Conservation (phyloP, 2,329 filamentous ascomycete genomes). For the Nigrospora oryzae region DNA sequence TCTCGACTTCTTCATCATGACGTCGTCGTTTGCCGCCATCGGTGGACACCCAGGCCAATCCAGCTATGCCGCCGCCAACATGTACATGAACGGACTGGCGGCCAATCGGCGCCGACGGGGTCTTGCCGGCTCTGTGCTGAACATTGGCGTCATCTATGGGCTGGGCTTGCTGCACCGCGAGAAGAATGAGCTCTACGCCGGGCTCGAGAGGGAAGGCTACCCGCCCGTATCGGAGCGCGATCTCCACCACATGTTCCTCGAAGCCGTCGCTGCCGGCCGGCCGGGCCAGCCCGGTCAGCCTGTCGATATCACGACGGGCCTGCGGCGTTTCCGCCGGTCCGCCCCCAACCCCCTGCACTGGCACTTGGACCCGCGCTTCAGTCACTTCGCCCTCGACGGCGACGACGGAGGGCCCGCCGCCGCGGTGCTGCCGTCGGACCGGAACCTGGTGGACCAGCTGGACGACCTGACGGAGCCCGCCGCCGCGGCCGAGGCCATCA, state of each 20-base stretch:
- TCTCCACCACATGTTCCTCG: constrained; percentile 41
- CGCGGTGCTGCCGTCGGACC: constrained; percentile 1
- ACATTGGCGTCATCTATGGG: constrained; percentile 37
- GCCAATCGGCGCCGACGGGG: constrained; percentile 24
- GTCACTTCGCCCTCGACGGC: constrained; percentile 23
- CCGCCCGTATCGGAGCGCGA: constrained; percentile 41
- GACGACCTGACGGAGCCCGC: constrained; percentile 9
- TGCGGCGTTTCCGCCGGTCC: constrained; percentile 26
- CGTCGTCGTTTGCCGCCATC: constrained; percentile 33
- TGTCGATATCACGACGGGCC: constrained; percentile 29
- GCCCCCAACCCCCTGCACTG: constrained; percentile 25
- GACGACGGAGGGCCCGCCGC: constrained; percentile 3
- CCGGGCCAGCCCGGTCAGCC: constrained; percentile 14
- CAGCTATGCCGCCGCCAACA: constrained; percentile 36
- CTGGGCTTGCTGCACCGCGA: constrained; percentile 33
- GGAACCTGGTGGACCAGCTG: constrained; percentile 20
- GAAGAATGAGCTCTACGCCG: constrained; percentile 26
- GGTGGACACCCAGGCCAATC: constrained; percentile 34
- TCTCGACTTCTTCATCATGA: constrained; percentile 38
- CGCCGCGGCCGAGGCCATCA: constrained; percentile 15
- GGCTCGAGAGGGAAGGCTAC: constrained; percentile 33
- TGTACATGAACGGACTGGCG: constrained; percentile 37
- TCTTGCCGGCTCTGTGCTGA: constrained; percentile 27
- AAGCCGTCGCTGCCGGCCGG: constrained; percentile 35
- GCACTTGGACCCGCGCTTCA: constrained; percentile 34